Conservation (phyloP, 148 eudicot genomes). For the Fagopyrum tataricum region DNA sequence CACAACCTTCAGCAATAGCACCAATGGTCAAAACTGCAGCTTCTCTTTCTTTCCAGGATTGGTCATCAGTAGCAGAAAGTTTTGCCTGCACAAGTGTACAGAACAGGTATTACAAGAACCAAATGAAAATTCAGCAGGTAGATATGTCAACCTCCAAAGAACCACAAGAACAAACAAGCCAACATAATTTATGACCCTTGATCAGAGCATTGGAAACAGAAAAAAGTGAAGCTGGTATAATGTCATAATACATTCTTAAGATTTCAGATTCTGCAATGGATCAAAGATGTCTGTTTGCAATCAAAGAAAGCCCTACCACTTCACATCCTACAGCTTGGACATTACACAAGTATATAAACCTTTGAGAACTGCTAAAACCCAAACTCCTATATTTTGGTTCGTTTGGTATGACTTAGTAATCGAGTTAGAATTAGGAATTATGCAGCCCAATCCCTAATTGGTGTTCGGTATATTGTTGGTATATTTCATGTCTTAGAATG, state of each 20-base stretch:
- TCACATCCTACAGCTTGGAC: not conserved
- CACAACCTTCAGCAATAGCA: slow-evolving; percentile 93
- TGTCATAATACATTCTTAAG: not conserved
- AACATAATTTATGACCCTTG: not conserved
- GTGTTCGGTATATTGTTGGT: too few relatives aligned
- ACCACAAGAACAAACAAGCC: not conserved
- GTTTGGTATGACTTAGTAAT: too few relatives aligned
- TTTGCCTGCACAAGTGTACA: slow-evolving; percentile 36
- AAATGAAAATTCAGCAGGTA: not conserved
- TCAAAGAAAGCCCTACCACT: not conserved
- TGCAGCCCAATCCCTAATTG: too few relatives aligned
- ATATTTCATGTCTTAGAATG: too few relatives aligned
- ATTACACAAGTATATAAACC: not conserved
- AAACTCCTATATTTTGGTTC: not conserved
- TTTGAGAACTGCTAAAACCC: not conserved
- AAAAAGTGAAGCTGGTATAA: slow-evolving; percentile 5
- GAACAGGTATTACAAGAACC: not conserved
- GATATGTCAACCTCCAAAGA: not conserved
- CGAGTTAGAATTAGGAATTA: too few relatives aligned
- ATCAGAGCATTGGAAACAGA: slow-evolving; percentile 3
- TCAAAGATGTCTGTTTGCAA: not conserved
- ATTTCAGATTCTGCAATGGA: not conserved
- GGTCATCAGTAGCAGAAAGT: slow-evolving; percentile 51
- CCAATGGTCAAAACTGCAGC: slow-evolving; percentile 98
- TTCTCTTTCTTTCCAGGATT: slow-evolving; percentile 89